phyloP scores from a whole-genome alignment of 2,329 filamentous ascomycete genomes.

The Alternaria incomplexa region DNA sequence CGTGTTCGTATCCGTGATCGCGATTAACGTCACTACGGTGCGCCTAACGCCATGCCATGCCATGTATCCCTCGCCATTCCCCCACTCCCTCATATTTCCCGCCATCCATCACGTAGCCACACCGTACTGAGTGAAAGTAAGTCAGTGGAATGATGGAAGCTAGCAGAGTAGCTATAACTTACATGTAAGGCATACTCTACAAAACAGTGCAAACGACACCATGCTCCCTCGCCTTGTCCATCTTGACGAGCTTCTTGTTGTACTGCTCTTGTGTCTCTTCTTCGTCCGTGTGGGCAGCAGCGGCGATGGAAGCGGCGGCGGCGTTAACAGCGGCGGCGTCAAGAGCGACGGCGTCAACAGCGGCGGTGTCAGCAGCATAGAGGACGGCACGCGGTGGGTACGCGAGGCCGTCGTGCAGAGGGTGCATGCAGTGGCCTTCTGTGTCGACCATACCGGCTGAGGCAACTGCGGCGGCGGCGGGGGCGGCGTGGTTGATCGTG shows the following conservation, averaged over 20 bases:
- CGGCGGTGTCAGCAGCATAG: no score
- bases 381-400: no score
- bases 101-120: no score
- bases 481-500: neutral
- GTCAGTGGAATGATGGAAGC: no score
- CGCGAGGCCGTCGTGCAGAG: neutral
- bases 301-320: no score
- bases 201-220: neutral
- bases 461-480: neutral
- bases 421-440: neutral
- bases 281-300: neutral
- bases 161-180: no score
- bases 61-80: neutral
- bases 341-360: no score
- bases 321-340: no score
- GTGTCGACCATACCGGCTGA: neutral
- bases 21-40: neutral
- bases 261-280: neutral
- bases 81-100: neutral
- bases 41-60: neutral
- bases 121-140: no score
- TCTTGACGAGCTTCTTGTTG: neutral
- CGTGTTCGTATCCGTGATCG: neutral
- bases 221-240: neutral
- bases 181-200: neutral